phyloP scores from a whole-genome alignment of 768 basidiomycete species.

The Asterophora lycoperdoides region DNA sequence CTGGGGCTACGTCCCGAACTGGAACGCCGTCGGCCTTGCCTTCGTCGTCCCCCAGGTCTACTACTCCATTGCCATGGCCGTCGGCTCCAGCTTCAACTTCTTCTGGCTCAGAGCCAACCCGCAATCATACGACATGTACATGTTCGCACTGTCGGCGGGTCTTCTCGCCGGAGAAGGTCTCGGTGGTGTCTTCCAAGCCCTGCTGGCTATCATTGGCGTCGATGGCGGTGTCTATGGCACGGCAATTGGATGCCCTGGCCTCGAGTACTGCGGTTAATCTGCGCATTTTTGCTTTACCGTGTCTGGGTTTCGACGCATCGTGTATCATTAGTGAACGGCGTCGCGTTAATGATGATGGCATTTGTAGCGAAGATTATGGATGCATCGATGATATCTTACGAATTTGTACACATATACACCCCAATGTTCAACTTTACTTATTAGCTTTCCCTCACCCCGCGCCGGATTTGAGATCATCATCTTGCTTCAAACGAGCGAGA shows the following conservation, averaged over 20 bases:
- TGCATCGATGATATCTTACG: no score
- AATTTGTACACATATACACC: no score
- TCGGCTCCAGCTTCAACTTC: slow-evolving; percentile 44
- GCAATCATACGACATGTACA: slow-evolving; percentile 48
- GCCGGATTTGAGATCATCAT: no score
- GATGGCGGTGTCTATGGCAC: slow-evolving; percentile 48
- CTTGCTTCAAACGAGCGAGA: no score
- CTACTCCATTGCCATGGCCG: slow-evolving; percentile 48
- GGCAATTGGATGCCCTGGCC: slow-evolving; percentile 49
- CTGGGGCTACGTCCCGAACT: slow-evolving; percentile 49
- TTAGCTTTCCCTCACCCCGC: no score
- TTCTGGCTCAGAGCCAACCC: slow-evolving; percentile 46
- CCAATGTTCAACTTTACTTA: no score
- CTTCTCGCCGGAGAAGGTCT: slow-evolving; percentile 57
- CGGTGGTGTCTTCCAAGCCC: slow-evolving; percentile 55
- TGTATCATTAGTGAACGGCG: neutral
- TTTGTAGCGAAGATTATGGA: no score
- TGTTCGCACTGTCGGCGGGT: slow-evolving; percentile 52
- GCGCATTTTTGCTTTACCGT: no score
- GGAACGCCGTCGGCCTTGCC: slow-evolving; percentile 50
- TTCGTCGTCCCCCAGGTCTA: slow-evolving; percentile 50
- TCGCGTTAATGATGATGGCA: neutral
- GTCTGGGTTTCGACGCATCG: neutral
- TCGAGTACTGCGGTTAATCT: slow-evolving; percentile 47
- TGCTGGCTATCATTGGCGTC: slow-evolving; percentile 49